Base-by-base conservation (phyloP, 2,329 filamentous ascomycete species). In the Coleophoma eucalyptorum region DNA sequence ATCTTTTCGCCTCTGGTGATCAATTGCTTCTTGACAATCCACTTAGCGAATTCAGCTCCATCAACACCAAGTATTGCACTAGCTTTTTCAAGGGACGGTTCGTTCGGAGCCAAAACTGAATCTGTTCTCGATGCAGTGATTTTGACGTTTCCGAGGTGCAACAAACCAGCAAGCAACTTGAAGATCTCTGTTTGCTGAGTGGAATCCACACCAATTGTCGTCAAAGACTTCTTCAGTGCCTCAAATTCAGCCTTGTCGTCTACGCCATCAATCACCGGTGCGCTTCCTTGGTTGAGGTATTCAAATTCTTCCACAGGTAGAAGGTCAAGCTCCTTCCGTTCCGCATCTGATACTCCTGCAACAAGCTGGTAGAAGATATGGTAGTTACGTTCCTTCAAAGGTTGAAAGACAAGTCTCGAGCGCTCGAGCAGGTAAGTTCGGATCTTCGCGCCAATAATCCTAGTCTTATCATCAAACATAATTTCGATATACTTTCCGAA, bases 401-500 rank as follows among this genome's bases (percentile, higher is more conserved):
- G 94, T 68, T 99, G 94, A 71, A 97, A 99, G 16, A 97, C 94
- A 63, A 99, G 77, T 73, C 94, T 87, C 55, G 94, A 97, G 54
- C 94, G 89, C 70, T 99, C 94, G 42, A 99, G 78, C 59, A 99
- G 78, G 66, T 99, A 99, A 50, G 92, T 97, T 62, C 94, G 83
- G 66, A 99, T 99, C 75, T 95, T 95, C 50, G 94, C 94, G 60
- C 94, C 94, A 65, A 97, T 97, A 63, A 99, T 99, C 68, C 95
- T 94, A 55, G 90, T 96, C 64, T 87, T 83, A 56, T 90, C 83
- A 73, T 97, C 92, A 70, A 99, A 99, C 90, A 97, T 93, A 68
- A 99, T 99, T 75, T 99, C 94, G 63, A 99, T 97, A 71, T 99
- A 99, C 78, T 99, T 99, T 69, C 94, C 94, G 72, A 99, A 99